phyloP scores from a whole-genome alignment of 139 green algal species.

The Pleodorina starrii region DNA sequence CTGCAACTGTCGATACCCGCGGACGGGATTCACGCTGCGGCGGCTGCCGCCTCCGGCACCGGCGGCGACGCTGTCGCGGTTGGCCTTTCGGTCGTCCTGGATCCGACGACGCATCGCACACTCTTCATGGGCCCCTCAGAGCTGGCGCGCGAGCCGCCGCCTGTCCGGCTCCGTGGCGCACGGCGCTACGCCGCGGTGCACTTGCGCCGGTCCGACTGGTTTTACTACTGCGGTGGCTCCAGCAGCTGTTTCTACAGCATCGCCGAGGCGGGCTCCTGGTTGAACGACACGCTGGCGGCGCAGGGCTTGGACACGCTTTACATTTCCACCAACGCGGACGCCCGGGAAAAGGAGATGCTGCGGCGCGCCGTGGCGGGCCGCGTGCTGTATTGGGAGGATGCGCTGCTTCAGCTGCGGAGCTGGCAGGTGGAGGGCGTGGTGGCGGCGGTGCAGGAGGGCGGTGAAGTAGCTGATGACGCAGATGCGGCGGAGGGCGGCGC shows the following conservation, averaged over 20 bases:
- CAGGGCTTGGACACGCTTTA: conserved; percentile 31
- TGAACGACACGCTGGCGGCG: not conserved
- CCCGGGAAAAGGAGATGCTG: conserved; percentile 46
- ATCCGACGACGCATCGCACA: not conserved
- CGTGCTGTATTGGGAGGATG: conserved; percentile 46
- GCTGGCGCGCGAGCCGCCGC: not conserved
- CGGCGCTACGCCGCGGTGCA: conserved; percentile 34
- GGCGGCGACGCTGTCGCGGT: not conserved
- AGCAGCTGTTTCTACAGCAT: conserved; percentile 43
- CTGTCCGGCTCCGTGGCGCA: not conserved
- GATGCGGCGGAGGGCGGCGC: not conserved
- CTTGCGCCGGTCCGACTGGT: conserved; percentile 47
- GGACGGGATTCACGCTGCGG: too few relatives aligned
- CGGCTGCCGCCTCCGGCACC: not conserved
- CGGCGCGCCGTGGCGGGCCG: not conserved
- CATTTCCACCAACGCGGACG: conserved; percentile 42
- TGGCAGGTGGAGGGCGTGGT: not conserved
- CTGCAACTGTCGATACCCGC: not conserved
- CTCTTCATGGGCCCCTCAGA: not conserved
- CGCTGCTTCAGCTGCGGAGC: conserved; percentile 3
- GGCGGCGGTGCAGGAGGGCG: not conserved
- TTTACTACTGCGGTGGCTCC: conserved; percentile 43
- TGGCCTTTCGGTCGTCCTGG: not conserved
- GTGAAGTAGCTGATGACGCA: too few relatives aligned
- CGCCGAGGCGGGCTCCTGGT: conserved; percentile 5